Evolutionary conservation across 1,284 basidiomycete species (phyloP), one percentile per base, ranked within the genome.

Genomic region (Earliella scabrosa): DNA sequence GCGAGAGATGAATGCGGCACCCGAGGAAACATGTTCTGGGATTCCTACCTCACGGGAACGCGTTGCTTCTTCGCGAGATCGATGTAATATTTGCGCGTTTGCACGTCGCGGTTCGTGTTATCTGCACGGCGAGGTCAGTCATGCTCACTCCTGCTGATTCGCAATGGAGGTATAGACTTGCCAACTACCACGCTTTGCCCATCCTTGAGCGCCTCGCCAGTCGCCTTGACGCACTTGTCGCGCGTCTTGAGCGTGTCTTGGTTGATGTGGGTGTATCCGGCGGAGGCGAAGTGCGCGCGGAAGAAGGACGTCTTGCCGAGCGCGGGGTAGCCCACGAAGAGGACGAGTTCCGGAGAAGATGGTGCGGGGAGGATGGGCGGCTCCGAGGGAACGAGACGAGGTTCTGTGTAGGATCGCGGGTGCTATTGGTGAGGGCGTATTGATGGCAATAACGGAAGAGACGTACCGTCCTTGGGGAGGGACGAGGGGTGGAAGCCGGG

Each of bases 251-350:
- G 75, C 1, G 77, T 87, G 70, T 97, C 94, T 73, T 97, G 94
- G 69, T 96, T 96, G 57, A 97, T 79, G 63, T 95, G 92, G 3
- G 80, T 75, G 69, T 98, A 97, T 13, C 80, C 84, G 4, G 72
- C 75, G 0, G 83, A 77, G n/a, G 76, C 71, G 68, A 98, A 96
- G 66, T 93, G 75, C 35, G 72, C 78, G 11, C 76, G 75, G 72
- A 82, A 98, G 70, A 96, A 92, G 0, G 86, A 82, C 0, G 93
- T 89, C 73, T 98, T 98, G 40, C 96, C 96, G 1, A 93, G 75
- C 45, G 88, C 89, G 0, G 97, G 96, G 51, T 85, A 87, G 13
- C 96, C 97, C 6, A 95, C 90, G 63, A 98, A 95, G 7, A 98
- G 60, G 2, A 98, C 86, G 2, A 97, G 76, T 68, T 92, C 82